Base-by-base conservation (phyloP, 805 yeast genomes). In the Geotrichum ghanense region DNA sequence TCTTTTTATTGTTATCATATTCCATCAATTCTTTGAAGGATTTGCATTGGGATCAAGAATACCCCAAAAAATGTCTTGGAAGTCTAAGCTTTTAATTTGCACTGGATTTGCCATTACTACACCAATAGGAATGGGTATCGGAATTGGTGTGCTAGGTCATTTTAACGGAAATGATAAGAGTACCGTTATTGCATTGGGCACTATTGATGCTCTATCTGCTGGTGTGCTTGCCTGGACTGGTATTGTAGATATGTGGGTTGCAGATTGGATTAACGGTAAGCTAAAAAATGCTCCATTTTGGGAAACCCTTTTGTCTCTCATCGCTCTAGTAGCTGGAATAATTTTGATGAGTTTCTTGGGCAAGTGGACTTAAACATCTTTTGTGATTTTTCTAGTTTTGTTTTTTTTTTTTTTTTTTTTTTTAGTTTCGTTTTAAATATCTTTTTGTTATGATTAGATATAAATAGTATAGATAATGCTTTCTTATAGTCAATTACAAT, bases 21-120 rank as follows among this genome's bases (percentile, higher is more conserved):
- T 79, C 67, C 85, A 83, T 60, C 92, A 83, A 64, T 70, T 78
- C 71, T 83, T 83, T 56, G 92, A 83, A 66, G 92, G 90, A 48
- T 67, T 83, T 46, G 92, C 89, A 51, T 66, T 83, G 53, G 90
- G 90, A 22, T 72, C 87, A 7, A 74, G 90, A 65, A 71, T 81
- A 41, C 83, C 85, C 1, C 72, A 70, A 25, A 65, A 57, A 53
- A 73, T 81, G 0, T 86, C 86, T 16, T 27, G 35, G 6, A 41
- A 34, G 14, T 16, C 26, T 10, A 50, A 47, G 43, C 42, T 45
- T 2, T 16, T 39, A 19, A 47, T 55, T 17, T 53, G 59, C 41
- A 5, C 47, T 12, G 76, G 81, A 76, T 80, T 69, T 58, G 63
- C 76, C 1, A 43, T 81, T 3, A 68, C 79, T 16, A 79, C 88